Evolutionary conservation across 805 yeast species (phyloP), one percentile per base, ranked within the genome.

Genomic region (Citeromyces matritensis): DNA sequence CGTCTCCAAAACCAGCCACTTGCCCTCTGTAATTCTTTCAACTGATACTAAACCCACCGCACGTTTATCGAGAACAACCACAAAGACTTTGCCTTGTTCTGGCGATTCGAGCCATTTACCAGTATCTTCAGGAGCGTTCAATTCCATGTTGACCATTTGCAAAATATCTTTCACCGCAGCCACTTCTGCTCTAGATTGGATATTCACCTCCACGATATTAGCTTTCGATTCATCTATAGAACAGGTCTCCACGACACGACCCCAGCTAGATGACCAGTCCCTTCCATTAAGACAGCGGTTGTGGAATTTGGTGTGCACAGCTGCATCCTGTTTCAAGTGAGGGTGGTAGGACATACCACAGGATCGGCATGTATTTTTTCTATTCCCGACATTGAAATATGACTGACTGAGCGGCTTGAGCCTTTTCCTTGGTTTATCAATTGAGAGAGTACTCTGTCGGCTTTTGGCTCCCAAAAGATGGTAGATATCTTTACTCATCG

Each of bases 1-100:
- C 3, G 68, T 60, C 3, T 62, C 64, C 33, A 58, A 47, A 0
- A 73, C 51, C 70, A 75, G 68, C 86, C 86, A 77, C 24, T 64
- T 49, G 0, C 77, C 69, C 3, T 19, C 30, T 4, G 25, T 35
- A 1, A 60, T 50, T 23, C 58, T 51, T 30, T 74, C 81, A 2
- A 73, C 60, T 2, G 73, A 63, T 6, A 73, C 57, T 2, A 74
- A 42, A 0, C 79, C 85, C 2, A 78, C 58, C 0, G 74, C 73
- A 26, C 58, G 47, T 9, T 51, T 55, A 12, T 58, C 47, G 26
- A 55, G 51, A 3, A 75, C 47, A 31, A 64, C 65, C 3, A 75
- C 52, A 41, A 65, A 76, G 2, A 73, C 64, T 25, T 53, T 55
- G 0, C 74, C 74, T 6, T 38, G 37, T 4, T 38, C 41, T 3